These are phyloP conservation scores for Sarocladium brachiariae DNA, from an alignment of 2,329 filamentous ascomycete species.

Conservation along the genomic window DNA sequence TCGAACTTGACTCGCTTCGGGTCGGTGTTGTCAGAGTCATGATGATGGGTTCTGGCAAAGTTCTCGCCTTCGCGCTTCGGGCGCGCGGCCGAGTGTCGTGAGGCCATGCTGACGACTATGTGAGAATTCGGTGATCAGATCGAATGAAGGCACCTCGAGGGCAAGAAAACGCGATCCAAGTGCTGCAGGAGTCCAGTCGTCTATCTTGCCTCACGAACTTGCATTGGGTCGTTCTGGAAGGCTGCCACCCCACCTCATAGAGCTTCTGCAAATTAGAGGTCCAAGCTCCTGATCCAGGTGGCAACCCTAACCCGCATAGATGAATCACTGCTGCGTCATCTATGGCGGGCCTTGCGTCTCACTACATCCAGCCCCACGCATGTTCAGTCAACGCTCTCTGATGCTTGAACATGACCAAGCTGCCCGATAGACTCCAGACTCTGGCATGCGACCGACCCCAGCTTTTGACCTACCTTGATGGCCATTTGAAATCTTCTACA, in stretches of 20 bases:
- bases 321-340: constrained; percentile 1
- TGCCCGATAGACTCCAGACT: not conserved
- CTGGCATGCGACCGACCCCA: not conserved
- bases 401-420: constrained; percentile 1
- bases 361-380: not conserved
- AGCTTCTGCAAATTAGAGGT: constrained; percentile 11
- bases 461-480: not conserved
- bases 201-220: not conserved
- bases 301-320: constrained; percentile 1
- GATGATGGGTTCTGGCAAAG: constrained; percentile 68
- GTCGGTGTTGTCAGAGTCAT: constrained; percentile 38
- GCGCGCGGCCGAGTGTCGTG: constrained; percentile 58
- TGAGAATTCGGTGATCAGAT: too few species aligned
- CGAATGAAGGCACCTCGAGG: too few species aligned
- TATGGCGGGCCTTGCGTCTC: not conserved
- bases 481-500: too few species aligned
- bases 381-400: constrained; percentile 2
- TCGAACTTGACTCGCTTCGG: constrained; percentile 87
- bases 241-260: not conserved
- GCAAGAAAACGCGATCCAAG: not conserved
- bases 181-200: not conserved
- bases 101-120: constrained; percentile 37
- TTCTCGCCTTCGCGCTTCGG: constrained; percentile 80
- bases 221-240: not conserved
- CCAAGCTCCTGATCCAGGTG: not conserved